These are phyloP conservation scores for Kappamyces sp. DNA, from an alignment of 192 early-diverging fungal species.

Conservation along the genomic window DNA sequence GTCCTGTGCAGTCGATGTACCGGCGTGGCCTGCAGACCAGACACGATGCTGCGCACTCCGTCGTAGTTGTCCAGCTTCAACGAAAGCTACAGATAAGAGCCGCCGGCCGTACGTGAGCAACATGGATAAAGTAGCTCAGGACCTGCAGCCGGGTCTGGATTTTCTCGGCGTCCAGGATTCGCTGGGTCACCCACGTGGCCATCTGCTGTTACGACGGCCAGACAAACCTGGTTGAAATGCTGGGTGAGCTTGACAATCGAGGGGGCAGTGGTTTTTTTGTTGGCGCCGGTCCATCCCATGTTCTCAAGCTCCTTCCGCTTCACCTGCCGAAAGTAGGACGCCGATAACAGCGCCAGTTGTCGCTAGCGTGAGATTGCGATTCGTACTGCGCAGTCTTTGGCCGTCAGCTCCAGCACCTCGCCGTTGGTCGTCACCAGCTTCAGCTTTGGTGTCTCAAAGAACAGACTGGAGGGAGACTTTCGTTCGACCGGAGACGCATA, in stretches of 20 bases:
- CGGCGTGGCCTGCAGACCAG: slow-evolving; percentile 38
- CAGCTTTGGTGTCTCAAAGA: too few species aligned
- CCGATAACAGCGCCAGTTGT: slow-evolving; percentile 32
- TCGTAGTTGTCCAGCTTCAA: slow-evolving; percentile 37
- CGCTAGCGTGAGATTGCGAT: slow-evolving; percentile 19
- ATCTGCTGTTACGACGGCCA: slow-evolving; percentile 15
- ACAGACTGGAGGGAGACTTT: too few species aligned
- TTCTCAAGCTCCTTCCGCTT: slow-evolving; percentile 30
- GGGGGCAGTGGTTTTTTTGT: slow-evolving; percentile 28
- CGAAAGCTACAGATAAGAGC: slow-evolving; percentile 20
- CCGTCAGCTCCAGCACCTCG: slow-evolving; percentile 2
- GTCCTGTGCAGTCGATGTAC: slow-evolving; percentile 34
- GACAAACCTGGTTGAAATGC: slow-evolving; percentile 37
- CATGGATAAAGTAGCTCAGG: slow-evolving; percentile 32
- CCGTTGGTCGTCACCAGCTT: too few species aligned
- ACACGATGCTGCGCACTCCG: slow-evolving; percentile 30
- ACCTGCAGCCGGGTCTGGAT: slow-evolving; percentile 30
- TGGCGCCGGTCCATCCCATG: slow-evolving; percentile 31
- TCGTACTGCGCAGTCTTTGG: slow-evolving; percentile 8
- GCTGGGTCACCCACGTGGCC: slow-evolving; percentile 32
- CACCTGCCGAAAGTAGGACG: slow-evolving; percentile 27
- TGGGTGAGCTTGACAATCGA: slow-evolving; percentile 31
- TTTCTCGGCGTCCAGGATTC: slow-evolving; percentile 28
- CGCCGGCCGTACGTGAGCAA: slow-evolving; percentile 28
- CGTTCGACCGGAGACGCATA: too few species aligned